phyloP scores from a whole-genome alignment of 495 filamentous ascomycete species.

The Podospora comata region DNA sequence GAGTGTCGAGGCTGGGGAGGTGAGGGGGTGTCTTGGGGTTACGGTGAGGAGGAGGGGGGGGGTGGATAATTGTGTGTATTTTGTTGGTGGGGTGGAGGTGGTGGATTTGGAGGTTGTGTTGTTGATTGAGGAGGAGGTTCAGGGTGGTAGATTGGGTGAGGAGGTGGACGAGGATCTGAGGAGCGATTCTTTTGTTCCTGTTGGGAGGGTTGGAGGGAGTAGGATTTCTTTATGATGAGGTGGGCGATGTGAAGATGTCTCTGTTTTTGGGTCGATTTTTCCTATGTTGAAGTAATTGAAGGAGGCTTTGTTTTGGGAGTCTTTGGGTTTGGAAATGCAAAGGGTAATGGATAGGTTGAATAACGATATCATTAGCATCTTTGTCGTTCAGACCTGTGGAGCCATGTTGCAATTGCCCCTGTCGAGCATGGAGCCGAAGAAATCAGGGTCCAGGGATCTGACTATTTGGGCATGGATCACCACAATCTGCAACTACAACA shows the following conservation, averaged over 20 bases:
- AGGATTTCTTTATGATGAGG: neutral
- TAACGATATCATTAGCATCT: too few relatives aligned
- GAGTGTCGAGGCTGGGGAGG: neutral
- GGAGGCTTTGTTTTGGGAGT: too few relatives aligned
- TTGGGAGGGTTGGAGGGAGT: neutral
- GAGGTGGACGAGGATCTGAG: neutral
- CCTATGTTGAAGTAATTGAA: too few relatives aligned
- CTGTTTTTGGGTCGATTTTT: neutral
- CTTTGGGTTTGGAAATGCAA: too few relatives aligned
- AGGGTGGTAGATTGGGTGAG: neutral
- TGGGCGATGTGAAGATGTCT: neutral
- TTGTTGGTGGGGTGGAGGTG: neutral
- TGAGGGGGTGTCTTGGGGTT: constrained; percentile 1
- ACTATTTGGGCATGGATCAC: neutral
- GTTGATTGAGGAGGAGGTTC: neutral
- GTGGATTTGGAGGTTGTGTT: neutral
- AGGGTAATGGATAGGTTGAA: too few relatives aligned
- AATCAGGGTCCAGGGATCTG: neutral
- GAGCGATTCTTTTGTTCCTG: neutral
- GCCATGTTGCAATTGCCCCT: neutral
- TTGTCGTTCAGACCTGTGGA: neutral
- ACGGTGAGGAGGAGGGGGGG: neutral
- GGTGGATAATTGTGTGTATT: constrained; percentile 3
- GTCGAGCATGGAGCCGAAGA: neutral
- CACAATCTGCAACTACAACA: neutral